Conservation (phyloP, 129 eudicot species). For the Pulicaria dysenterica region DNA sequence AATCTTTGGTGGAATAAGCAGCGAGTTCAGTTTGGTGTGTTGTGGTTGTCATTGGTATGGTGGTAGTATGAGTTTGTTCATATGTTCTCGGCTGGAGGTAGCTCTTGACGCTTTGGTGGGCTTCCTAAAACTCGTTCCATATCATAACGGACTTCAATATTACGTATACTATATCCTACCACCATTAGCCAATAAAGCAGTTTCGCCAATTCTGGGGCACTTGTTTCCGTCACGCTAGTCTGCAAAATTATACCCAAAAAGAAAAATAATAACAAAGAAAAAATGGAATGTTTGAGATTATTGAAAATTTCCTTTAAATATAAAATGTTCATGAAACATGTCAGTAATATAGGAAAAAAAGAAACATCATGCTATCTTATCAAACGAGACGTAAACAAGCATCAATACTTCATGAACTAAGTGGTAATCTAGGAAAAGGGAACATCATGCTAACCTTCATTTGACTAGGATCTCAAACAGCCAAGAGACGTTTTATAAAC, state of each 20-base stretch:
- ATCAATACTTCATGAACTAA: no score
- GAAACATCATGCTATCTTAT: no score
- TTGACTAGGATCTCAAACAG: slow-evolving; percentile 85
- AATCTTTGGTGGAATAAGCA: slow-evolving; percentile 8
- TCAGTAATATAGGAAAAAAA: no score
- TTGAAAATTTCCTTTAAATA: no score
- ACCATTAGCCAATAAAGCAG: slow-evolving; percentile 97
- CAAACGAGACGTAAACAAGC: no score
- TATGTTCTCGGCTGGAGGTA: slow-evolving; percentile 86
- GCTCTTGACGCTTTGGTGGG: slow-evolving; percentile 82
- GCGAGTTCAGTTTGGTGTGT: not conserved
- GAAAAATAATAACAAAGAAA: not conserved
- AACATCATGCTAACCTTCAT: slow-evolving; percentile 66
- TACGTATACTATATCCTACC: slow-evolving; percentile 92
- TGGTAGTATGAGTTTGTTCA: slow-evolving; percentile 13
- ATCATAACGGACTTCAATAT: slow-evolving; percentile 94
- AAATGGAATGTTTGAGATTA: not conserved
- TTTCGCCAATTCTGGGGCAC: slow-evolving; percentile 87
- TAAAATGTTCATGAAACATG: no score
- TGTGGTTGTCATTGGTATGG: not conserved
- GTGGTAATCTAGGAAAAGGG: no score
- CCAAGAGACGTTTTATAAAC: slow-evolving; percentile 86
- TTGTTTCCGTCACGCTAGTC: slow-evolving; percentile 86
- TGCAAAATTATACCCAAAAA: slow-evolving; percentile 29
- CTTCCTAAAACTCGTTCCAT: slow-evolving; percentile 90